Base-by-base conservation (phyloP, 352 stramenopile species). In the Phytophthora sp. region DNA sequence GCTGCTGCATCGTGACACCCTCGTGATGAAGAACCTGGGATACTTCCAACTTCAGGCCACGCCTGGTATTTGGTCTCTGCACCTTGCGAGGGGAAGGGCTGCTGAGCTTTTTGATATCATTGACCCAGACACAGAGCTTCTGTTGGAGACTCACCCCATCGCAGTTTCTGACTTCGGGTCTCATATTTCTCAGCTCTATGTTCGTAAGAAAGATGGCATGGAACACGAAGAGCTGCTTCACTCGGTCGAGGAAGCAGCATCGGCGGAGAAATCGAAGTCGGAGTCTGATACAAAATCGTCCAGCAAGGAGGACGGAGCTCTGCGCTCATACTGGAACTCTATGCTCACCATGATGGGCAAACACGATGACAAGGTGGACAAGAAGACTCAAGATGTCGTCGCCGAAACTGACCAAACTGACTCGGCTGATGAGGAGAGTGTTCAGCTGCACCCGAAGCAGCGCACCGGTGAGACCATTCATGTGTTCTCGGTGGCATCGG, bases 21-120 rank as follows among this genome's bases (percentile, higher is more conserved):
- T 99, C 4, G 98, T 99, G 16, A 99, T 99, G 98, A 98, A 98
- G 66, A 99, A 99, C 76, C 75, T 98, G 27, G 98, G 98, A 13
- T 99, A 99, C 84, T 99, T 98, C 79, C 98, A 99, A 71, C 82
- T 99, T 12, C 93, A 99, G 58, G 96, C 96, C 0, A 96, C 97
- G 1, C 97, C 97, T 24, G 97, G 97, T 21, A 86, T 99, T 12
- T 99, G 90, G 88, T 79, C 92, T 36, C 71, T 99, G 20, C 73
- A 87, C n/a, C 87, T 99, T 20, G 92, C 92, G 12, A 71, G 75
- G 26, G 94, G 93, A 0, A 77, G 86, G 46, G 82, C 87, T 0
- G 66, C 79, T n/a, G 77, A 94, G 15, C 27, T 95, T 21, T 96
- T 91, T 38, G 72, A 96, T 31, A 91, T 96, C 30, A 77, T 95